Conservation (phyloP, 2,329 filamentous ascomycete species). For the Davidsoniella neocaledoniae region DNA sequence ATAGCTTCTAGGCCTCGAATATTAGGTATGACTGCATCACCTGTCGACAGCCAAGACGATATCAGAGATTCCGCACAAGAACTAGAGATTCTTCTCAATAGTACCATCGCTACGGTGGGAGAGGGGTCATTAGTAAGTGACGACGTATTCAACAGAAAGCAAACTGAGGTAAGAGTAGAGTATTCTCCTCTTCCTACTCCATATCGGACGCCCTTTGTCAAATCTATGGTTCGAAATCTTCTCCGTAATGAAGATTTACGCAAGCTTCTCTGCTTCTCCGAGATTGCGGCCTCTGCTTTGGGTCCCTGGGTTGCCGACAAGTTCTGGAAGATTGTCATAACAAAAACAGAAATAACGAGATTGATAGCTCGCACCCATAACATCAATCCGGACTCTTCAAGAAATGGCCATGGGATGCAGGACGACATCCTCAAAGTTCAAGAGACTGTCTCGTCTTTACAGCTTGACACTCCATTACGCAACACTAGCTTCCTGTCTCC, state of each 20-base stretch:
- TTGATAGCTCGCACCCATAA: constrained; percentile 35
- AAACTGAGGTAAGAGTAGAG: constrained; percentile 33
- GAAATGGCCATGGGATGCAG: not conserved
- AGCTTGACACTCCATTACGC: too few species aligned
- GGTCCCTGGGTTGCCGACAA: constrained; percentile 75
- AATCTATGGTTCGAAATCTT: constrained; percentile 31
- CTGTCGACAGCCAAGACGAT: constrained; percentile 68
- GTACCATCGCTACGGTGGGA: constrained; percentile 60
- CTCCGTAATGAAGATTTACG: constrained; percentile 30
- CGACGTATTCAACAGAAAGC: constrained; percentile 15
- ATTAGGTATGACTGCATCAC: constrained; percentile 94
- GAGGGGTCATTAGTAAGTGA: constrained; percentile 21
- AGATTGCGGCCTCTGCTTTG: constrained; percentile 44
- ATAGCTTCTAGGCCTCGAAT: constrained; percentile 48
- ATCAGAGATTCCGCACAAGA: constrained; percentile 52
- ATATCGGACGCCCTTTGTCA: constrained; percentile 49
- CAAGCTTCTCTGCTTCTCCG: constrained; percentile 42
- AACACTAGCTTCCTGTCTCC: constrained; percentile 37
- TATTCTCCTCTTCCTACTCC: constrained; percentile 30
- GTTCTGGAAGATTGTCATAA: constrained; percentile 57
- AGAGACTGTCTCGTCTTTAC: too few species aligned
- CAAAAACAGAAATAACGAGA: constrained; percentile 42
- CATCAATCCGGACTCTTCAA: not conserved
- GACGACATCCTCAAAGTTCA: too few species aligned
- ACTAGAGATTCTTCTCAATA: constrained; percentile 62